Base-by-base conservation (phyloP, 192 early-diverging fungal genomes). In the Spinellus fusiger region DNA sequence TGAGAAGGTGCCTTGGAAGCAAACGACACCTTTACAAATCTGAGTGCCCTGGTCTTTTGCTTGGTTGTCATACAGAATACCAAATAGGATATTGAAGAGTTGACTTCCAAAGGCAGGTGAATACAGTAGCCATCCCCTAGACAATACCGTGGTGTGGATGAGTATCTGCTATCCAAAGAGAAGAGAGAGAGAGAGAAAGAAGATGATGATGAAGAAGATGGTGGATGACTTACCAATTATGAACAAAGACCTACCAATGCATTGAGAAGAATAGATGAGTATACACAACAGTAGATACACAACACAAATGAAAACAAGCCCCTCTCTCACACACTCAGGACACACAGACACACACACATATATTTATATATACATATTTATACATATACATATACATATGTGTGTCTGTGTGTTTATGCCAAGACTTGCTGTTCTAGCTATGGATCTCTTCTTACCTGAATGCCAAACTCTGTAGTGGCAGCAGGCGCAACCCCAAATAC, bases 31-130 rank as follows among this genome's bases (percentile, higher is more conserved):
- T 8, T 50, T 16, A 40, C 66, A 61, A 13, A 31, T 35, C 25
- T 31, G 26, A 25, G 53, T 13, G 3, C 52, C 59, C 27, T 61
- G 59, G 18, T 27, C 26, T 29, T 48, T n/a, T 8, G 54, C 58
- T 28, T 56, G 51, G 18, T 25, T 10, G 29, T 68, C 59, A 32
- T 68, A 67, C 31, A 67, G 28, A 28, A 51, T 16, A 26, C 65
- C 59, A 61, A 61, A 67, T n/a, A 67, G 26, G 9, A 68, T 16
- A 50, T 61, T 68, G 34, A 68, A 68, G 18, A 56, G 10, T 29
- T 68, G 66, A 22, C 52, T 61, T 23, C 66, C 66, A 37, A 68
- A 54, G 7, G 59, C 66, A 27, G 66, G 66, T 28, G 66, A 58
- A 55, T 33, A 68, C 31, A 68, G 34, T 27, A 68, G 25, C 53